These are phyloP conservation scores for Trypanosoma boissoni DNA, from an alignment of 208 protist genomes.

Conservation along the genomic window DNA sequence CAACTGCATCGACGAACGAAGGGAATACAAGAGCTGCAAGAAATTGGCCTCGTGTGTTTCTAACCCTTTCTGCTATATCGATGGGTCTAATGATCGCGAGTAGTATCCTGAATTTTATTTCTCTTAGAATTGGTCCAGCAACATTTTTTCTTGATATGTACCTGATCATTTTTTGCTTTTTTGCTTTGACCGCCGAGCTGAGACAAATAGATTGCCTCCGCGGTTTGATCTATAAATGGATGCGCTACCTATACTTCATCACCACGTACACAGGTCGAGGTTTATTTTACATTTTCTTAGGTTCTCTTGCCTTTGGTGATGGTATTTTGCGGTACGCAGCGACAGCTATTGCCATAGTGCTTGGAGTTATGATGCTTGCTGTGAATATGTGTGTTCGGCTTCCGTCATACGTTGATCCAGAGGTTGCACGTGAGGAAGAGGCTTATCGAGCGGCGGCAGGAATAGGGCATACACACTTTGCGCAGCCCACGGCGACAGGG, in stretches of 20 bases:
- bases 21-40: neutral
- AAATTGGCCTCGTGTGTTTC: slow-evolving; percentile 53
- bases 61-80: slow-evolving; percentile 27
- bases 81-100: slow-evolving; percentile 33
- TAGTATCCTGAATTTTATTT: slow-evolving; percentile 42
- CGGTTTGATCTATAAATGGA: slow-evolving; percentile 41
- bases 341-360: slow-evolving; percentile 31
- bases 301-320: slow-evolving; percentile 40
- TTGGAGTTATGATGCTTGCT: slow-evolving; percentile 55
- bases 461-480: too few species aligned
- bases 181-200: slow-evolving; percentile 56
- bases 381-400: slow-evolving; percentile 31
- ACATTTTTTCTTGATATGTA: slow-evolving; percentile 53
- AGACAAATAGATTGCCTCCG: slow-evolving; percentile 44
- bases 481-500: too few species aligned
- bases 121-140: slow-evolving; percentile 18
- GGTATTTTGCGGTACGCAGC: slow-evolving; percentile 30
- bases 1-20: too few species aligned
- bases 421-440: slow-evolving; percentile 2
- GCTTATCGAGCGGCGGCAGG: too few species aligned
- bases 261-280: slow-evolving; percentile 45
- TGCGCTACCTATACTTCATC: slow-evolving; percentile 65
- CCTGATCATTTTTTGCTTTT: slow-evolving; percentile 54
- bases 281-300: slow-evolving; percentile 67
- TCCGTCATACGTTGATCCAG: slow-evolving; percentile 43